Percentiles rank a stretch among this genome's conserved stretches.
Conservation (phyloP, 805 yeast genomes). For the Metschnikowia borealis region DNA sequence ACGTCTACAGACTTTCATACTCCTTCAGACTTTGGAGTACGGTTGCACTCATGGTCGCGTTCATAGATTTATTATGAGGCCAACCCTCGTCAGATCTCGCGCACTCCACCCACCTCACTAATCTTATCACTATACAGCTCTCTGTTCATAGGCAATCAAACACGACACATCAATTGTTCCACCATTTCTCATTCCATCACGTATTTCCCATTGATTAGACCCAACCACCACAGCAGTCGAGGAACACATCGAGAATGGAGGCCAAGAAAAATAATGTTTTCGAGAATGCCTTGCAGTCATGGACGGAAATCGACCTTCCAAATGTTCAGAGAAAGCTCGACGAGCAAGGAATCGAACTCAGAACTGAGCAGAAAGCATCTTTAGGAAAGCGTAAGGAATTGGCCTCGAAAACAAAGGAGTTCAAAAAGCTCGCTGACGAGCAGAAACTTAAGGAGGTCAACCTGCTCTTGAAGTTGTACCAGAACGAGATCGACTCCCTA, state of each 20-base stretch:
- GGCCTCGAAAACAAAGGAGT: constrained; percentile 82
- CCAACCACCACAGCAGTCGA: neutral
- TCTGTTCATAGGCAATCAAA: neutral
- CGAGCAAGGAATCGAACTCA: constrained; percentile 66
- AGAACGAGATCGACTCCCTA: constrained; percentile 78
- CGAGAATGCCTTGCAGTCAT: constrained; percentile 54
- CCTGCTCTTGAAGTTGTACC: constrained; percentile 70
- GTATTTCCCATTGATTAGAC: neutral
- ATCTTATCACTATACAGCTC: neutral
- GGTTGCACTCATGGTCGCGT: neutral
- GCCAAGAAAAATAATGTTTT: constrained; percentile 9
- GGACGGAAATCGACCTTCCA: constrained; percentile 74
- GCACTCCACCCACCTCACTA: neutral
- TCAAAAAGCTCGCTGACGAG: constrained; percentile 65
- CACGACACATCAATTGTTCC: neutral
- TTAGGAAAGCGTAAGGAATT: constrained; percentile 68
- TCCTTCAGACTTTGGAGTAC: neutral
- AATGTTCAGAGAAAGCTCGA: constrained; percentile 70
- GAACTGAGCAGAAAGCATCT: constrained; percentile 64
- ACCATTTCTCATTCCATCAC: neutral
- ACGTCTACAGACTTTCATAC: neutral
- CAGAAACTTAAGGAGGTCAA: constrained; percentile 66
- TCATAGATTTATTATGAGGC: neutral
- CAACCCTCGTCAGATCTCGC: neutral
- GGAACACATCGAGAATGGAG: neutral